Evolutionary conservation across 2,329 filamentous ascomycete genomes (phyloP).

Genomic region (Aspergillus sp.): DNA sequence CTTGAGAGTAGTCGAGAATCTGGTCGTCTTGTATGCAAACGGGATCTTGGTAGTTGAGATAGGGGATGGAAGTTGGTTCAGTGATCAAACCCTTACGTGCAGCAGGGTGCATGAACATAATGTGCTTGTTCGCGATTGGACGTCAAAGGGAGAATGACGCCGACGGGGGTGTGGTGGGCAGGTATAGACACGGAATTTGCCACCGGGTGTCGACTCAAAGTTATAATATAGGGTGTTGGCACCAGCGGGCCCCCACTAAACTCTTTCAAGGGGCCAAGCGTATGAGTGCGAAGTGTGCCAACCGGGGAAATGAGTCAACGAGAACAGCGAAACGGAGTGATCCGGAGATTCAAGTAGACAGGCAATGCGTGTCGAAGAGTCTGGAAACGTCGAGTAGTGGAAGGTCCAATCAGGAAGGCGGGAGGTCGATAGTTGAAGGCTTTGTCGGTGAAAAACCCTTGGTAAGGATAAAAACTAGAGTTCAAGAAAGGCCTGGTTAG

Average conservation of each 20-base stretch:
- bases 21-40: conserved; percentile 45
- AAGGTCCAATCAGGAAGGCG: background rate
- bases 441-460: conserved; percentile 8
- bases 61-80: conserved; percentile 32
- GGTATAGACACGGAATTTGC: conserved; percentile 22
- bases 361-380: conserved; percentile 26
- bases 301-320: conserved; percentile 1
- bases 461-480: conserved; percentile 7
- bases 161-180: conserved; percentile 19
- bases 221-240: conserved; percentile 32
- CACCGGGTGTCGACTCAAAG: conserved; percentile 31
- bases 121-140: conserved; percentile 31
- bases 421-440: background rate
- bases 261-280: conserved; percentile 26
- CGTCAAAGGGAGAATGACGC: conserved; percentile 28
- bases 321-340: conserved; percentile 10
- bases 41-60: conserved; percentile 32
- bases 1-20: conserved; percentile 33
- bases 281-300: background rate
- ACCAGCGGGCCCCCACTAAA: conserved; percentile 23
- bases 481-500: conserved; percentile 12
- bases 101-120: conserved; percentile 44
- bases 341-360: conserved; percentile 9
- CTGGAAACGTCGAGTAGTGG: conserved; percentile 28
- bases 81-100: conserved; percentile 47